These are phyloP conservation scores for Pugionium dolabratum DNA, from an alignment of 345 rosid species.

Conservation along the genomic window DNA sequence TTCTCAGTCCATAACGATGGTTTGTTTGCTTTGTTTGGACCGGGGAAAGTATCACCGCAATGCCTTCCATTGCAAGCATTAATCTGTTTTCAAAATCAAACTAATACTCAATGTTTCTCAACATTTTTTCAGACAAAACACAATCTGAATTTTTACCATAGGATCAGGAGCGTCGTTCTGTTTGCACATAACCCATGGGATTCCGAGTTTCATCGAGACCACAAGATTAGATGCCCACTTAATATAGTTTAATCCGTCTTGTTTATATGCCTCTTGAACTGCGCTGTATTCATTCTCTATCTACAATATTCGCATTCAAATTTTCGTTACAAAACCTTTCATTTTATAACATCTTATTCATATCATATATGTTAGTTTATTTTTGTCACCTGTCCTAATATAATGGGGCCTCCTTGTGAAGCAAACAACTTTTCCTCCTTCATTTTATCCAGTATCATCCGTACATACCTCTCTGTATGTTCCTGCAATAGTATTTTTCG, in stretches of 20 bases:
- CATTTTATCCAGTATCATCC: conserved; percentile 46
- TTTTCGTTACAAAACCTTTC: neutral
- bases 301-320: conserved; percentile 39
- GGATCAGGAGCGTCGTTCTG: conserved; percentile 83
- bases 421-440: conserved; percentile 62
- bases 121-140: too few species aligned
- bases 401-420: conserved; percentile 64
- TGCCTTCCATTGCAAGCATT: conserved; percentile 97
- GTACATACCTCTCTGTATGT: conserved; percentile 59
- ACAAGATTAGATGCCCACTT: conserved; percentile 79
- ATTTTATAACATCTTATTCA: neutral
- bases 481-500: conserved; percentile 38
- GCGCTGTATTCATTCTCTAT: conserved; percentile 90
- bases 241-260: conserved; percentile 57
- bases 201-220: conserved; percentile 49
- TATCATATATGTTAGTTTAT: neutral
- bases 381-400: conserved; percentile 54
- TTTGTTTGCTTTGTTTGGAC: conserved; percentile 79
- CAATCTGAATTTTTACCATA: conserved; percentile 43
- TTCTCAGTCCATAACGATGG: conserved; percentile 95
- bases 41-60: conserved; percentile 90
- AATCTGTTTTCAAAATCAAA: conserved; percentile 48
- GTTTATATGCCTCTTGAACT: conserved; percentile 62
- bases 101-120: too few species aligned
- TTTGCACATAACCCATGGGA: conserved; percentile 98